phyloP scores from a whole-genome alignment of 331 rosid species.

The Spiraea crenata region DNA sequence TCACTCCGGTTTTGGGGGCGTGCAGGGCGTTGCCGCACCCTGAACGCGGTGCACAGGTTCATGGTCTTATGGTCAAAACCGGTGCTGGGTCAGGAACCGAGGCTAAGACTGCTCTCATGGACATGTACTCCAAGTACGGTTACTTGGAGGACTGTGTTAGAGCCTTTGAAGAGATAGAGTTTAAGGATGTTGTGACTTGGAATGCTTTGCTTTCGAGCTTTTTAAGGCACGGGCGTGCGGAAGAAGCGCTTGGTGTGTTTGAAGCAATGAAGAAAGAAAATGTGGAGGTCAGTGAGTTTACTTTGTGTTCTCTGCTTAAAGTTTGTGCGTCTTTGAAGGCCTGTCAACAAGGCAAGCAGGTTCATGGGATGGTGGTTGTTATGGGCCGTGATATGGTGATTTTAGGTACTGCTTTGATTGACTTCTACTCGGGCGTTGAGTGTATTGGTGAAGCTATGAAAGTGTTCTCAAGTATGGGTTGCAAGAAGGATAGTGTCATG shows the following conservation, averaged over 20 bases:
- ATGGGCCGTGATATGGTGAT: slow-evolving; percentile 58
- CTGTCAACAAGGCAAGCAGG: slow-evolving; percentile 51
- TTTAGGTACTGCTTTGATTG: slow-evolving; percentile 62
- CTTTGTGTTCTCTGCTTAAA: slow-evolving; percentile 64
- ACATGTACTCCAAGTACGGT: slow-evolving; percentile 56
- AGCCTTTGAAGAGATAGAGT: slow-evolving; percentile 53
- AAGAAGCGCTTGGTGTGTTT: slow-evolving; percentile 41
- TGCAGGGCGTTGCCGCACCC: slow-evolving; percentile 31
- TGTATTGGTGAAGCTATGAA: slow-evolving; percentile 46
- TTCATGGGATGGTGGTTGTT: slow-evolving; percentile 61
- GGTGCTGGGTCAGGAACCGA: slow-evolving; percentile 44
- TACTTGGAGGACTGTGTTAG: slow-evolving; percentile 29
- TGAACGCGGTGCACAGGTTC: slow-evolving; percentile 44
- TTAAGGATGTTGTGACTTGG: slow-evolving; percentile 61
- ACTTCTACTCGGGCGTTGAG: slow-evolving; percentile 53
- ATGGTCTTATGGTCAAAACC: slow-evolving; percentile 40
- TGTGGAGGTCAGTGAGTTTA: slow-evolving; percentile 47
- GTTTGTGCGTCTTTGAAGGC: slow-evolving; percentile 54
- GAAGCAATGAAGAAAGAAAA: slow-evolving; percentile 46
- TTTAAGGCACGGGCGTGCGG: slow-evolving; percentile 40
- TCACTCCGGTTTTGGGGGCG: slow-evolving; percentile 46
- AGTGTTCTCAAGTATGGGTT: slow-evolving; percentile 39
- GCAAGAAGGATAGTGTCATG: slow-evolving; percentile 45
- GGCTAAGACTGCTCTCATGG: slow-evolving; percentile 48
- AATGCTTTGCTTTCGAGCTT: slow-evolving; percentile 46